Conservation (phyloP, 805 yeast genomes). For the Ogataea sp. region DNA sequence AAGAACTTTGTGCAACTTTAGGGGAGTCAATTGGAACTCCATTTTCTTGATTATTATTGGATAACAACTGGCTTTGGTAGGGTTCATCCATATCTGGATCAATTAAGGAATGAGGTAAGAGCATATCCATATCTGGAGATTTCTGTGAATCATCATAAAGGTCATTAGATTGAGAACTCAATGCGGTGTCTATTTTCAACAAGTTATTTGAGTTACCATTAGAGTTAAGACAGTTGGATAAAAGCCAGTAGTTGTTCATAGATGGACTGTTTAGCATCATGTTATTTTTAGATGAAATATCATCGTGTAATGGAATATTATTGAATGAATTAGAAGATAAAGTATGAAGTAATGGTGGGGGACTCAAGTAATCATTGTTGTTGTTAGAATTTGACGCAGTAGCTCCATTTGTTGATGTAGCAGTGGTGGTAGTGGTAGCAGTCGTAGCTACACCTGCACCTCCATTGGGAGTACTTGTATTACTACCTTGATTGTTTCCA, state of each 20-base stretch:
- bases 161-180: background rate
- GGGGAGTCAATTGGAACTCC: slow-evolving; percentile 11
- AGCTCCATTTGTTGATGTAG: slow-evolving; percentile 10
- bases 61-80: too few species aligned
- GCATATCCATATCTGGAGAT: slow-evolving; percentile 15
- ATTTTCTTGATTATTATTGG: too few species aligned
- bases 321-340: slow-evolving; percentile 5
- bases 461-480: background rate
- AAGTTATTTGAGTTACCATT: background rate
- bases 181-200: slow-evolving; percentile 2
- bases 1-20: slow-evolving; percentile 8
- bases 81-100: slow-evolving; percentile 13
- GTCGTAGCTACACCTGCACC: slow-evolving; percentile 7
- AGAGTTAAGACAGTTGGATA: too few species aligned
- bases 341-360: background rate
- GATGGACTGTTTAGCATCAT: background rate
- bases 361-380: slow-evolving; percentile 8
- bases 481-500: too few species aligned
- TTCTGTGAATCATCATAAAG: background rate
- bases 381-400: slow-evolving; percentile 10
- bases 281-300: background rate
- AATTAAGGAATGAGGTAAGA: slow-evolving; percentile 22
- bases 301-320: background rate
- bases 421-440: slow-evolving; percentile 28
- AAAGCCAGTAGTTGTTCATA: too few species aligned